Evolutionary conservation across 345 rosid species (phyloP), one percentile per base, ranked within the genome.

Genomic region (Streptanthus diversifolius): DNA sequence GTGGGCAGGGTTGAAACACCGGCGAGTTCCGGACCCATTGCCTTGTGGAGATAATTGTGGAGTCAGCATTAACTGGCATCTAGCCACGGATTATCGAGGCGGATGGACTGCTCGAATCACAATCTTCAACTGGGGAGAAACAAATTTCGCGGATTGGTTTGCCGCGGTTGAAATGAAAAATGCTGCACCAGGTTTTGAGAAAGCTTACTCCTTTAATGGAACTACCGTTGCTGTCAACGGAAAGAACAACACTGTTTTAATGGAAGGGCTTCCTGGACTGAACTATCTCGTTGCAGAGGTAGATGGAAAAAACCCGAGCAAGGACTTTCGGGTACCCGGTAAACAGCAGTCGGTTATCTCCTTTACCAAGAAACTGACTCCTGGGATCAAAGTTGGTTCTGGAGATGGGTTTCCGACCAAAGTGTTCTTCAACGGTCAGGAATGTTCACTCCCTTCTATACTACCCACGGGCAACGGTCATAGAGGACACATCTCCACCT

Each of bases 11-110:
- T 61, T 92, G 12, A 88, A 95, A 72, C 98, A 71, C 41, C 57
- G 70, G 14, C 7, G 77, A 3, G 74, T 90, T 33, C 98, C 98
- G 3, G 79, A 83, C 37, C 98, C 96, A 1, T 45, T 86, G 85
- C 98, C 99, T 0, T 95, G 98, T 64, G 85, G 87, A 19, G 98
- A 95, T 74, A 88, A 88, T 71, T 91, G 98, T 37, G 98, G 99
- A 39, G 93, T 95, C 64, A 92, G 89, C 72, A 86, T 95, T 55
- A 95, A 95, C 72, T 90, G 98, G 98, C 98, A 92, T 73, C 25
- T 95, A 9, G 67, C 77, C 15, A 88, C 96, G 0, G 99, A 95
- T 74, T 88, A 86, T 68, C 74, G 74, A 18, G 68, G 88, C 0
- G 99, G 99, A 43, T 95, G 99, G 96, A 83, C 83, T 32, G 95